Base-by-base conservation (phyloP, 1,284 basidiomycete species). In the Naganishia liquefaciens region DNA sequence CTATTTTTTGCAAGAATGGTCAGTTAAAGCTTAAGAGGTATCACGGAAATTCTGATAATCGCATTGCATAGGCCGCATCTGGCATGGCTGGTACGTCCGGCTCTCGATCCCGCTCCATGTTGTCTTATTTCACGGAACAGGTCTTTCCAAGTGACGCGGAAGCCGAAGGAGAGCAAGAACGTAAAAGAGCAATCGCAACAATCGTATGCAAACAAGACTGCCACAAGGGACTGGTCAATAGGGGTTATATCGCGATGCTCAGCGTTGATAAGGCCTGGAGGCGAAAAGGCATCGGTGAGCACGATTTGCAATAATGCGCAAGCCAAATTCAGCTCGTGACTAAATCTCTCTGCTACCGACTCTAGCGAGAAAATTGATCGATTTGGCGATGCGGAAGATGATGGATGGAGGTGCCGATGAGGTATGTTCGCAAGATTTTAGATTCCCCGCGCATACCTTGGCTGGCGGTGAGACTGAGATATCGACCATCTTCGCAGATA, bases 201-300 rank as follows among this genome's bases (percentile, higher is more conserved):
- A 90, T 99, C 66, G 89, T 99, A 30, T 94, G 92, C 84, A 98
- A 98, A 81, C 90, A 95, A 77, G 93, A 92, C 71, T 82, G 84
- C 74, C 94, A 97, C 78, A 71, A 75, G n/a, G 86, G 88, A 70
- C 81, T 83, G 62, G 82, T 86, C 5, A 90, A 92, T 78, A 81
- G 95, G 72, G 95, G 95, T 4, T 99, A 99, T 76, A 96, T 99
- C 67, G 95, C 93, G 33, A 99, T 99, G 96, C 85, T 99, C 62
- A 91, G 89, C 70, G 92, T 95, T 27, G 84, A 85, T 77, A 87
- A 86, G 75, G 77, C 81, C 46, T 94, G 86, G 84, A 82, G 94
- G 46, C 89, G 93, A 76, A 84, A 87, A 52, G 93, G 95, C 17
- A 94, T 98, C 76, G 93, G 93, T 93, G 74, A 75, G 86, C 84